Evolutionary conservation across 192 early-diverging fungal genomes (phyloP).

Genomic region (Backusella psychrophila): DNA sequence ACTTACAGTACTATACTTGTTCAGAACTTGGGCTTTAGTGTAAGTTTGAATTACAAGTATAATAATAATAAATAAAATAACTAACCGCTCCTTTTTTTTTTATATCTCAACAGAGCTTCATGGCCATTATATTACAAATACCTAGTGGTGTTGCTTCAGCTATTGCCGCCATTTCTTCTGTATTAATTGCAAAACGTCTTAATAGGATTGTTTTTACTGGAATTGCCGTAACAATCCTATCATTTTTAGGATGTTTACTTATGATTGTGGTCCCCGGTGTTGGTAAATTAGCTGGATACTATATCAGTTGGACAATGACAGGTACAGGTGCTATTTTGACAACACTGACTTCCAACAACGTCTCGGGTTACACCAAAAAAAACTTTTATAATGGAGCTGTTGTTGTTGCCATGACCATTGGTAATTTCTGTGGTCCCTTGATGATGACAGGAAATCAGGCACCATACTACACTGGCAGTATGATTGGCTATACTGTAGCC

Average conservation of each 20-base stretch:
- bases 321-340: background rate
- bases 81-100: background rate
- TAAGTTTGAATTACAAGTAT: background rate
- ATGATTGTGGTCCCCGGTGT: background rate
- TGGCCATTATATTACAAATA: conserved; percentile 6
- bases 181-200: background rate
- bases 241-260: conserved; percentile 10
- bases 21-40: conserved; percentile 16
- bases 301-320: conserved; percentile 1
- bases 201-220: background rate
- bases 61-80: background rate
- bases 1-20: conserved; percentile 15
- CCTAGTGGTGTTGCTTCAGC: conserved; percentile 2
- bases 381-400: background rate
- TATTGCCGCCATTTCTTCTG: background rate
- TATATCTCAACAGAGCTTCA: background rate
- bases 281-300: background rate
- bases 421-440: conserved; percentile 19
- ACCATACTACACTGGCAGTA: conserved; percentile 17
- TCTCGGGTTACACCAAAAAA: conserved; percentile 20
- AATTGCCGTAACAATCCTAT: background rate
- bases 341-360: background rate
- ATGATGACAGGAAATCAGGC: conserved; percentile 19
- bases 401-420: conserved; percentile 12
- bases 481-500: conserved; percentile 1